Evolutionary conservation across 2,329 filamentous ascomycete species (phyloP).

Genomic region (Scedosporium boydii): DNA sequence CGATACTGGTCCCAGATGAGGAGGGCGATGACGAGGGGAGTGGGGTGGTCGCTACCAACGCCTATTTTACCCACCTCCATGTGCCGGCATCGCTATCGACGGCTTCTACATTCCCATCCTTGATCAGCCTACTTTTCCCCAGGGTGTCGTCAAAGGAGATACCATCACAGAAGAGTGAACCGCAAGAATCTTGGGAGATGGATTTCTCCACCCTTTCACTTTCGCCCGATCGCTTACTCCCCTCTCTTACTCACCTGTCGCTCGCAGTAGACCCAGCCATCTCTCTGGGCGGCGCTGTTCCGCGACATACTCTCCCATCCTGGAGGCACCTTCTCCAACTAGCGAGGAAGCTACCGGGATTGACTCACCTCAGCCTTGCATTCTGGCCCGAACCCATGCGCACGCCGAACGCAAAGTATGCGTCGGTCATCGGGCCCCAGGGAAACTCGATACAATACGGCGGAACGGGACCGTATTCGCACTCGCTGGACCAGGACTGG

Average conservation of each 20-base stretch:
- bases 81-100: background rate
- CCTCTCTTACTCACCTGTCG: slow-evolving; percentile 51
- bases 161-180: background rate
- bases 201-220: slow-evolving; percentile 9
- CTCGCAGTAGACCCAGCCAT: slow-evolving; percentile 35
- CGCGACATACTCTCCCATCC: slow-evolving; percentile 25
- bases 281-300: slow-evolving; percentile 10
- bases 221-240: slow-evolving; percentile 33
- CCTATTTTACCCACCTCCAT: slow-evolving; percentile 4
- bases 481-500: slow-evolving; percentile 49
- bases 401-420: slow-evolving; percentile 42
- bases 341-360: slow-evolving; percentile 38
- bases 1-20: slow-evolving; percentile 26
- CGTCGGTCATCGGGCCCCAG: slow-evolving; percentile 34
- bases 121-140: slow-evolving; percentile 2
- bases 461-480: slow-evolving; percentile 48
- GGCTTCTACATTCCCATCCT: background rate
- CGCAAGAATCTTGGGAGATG: slow-evolving; percentile 44
- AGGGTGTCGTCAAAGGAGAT: background rate
- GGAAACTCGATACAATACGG: slow-evolving; percentile 39
- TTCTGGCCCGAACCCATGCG: slow-evolving; percentile 52
- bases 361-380: slow-evolving; percentile 53
- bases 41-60: background rate
- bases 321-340: slow-evolving; percentile 51
- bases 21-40: slow-evolving; percentile 10